phyloP scores from a whole-genome alignment of 1,139 yeast species.

The Protomyces arabidopsidicola region DNA sequence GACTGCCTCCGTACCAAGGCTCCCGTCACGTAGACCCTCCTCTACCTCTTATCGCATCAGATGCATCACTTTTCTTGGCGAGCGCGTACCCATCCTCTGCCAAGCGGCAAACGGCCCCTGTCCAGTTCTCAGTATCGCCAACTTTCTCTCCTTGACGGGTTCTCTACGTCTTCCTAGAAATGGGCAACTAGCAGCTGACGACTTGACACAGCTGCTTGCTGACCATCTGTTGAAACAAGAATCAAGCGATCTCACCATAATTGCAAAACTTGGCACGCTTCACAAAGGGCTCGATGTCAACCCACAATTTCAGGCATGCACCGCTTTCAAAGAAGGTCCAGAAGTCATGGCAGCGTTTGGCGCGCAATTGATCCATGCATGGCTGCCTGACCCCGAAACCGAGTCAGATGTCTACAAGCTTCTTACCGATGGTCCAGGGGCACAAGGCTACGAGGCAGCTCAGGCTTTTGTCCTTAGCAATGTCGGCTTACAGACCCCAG shows the following conservation, averaged over 20 bases:
- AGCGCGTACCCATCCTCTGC: constrained; percentile 1
- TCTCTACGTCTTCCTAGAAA: not conserved
- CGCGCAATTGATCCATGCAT: constrained; percentile 50
- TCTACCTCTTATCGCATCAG: constrained; percentile 1
- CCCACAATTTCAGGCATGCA: constrained; percentile 67
- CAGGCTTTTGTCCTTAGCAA: constrained; percentile 6
- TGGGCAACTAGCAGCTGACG: constrained; percentile 1
- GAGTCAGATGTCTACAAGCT: constrained; percentile 37
- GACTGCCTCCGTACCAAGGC: not conserved
- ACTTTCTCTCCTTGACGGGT: constrained; percentile 15
- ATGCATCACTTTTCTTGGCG: not conserved
- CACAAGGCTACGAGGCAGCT: constrained; percentile 4
- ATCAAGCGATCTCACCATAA: constrained; percentile 33
- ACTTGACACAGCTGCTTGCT: constrained; percentile 13
- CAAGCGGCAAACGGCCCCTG: constrained; percentile 14
- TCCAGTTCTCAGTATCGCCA: constrained; percentile 22
- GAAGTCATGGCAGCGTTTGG: constrained; percentile 47
- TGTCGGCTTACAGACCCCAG: not conserved
- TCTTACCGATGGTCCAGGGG: constrained; percentile 37
- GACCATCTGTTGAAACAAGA: constrained; percentile 5
- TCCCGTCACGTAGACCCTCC: not conserved
- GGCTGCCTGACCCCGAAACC: constrained; percentile 44
- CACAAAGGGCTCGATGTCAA: constrained; percentile 71
- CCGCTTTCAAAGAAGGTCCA: constrained; percentile 44
- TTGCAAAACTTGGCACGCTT: constrained; percentile 51